Evolutionary conservation across 2,329 filamentous ascomycete species (phyloP).

Genomic region (Fusarium poae): DNA sequence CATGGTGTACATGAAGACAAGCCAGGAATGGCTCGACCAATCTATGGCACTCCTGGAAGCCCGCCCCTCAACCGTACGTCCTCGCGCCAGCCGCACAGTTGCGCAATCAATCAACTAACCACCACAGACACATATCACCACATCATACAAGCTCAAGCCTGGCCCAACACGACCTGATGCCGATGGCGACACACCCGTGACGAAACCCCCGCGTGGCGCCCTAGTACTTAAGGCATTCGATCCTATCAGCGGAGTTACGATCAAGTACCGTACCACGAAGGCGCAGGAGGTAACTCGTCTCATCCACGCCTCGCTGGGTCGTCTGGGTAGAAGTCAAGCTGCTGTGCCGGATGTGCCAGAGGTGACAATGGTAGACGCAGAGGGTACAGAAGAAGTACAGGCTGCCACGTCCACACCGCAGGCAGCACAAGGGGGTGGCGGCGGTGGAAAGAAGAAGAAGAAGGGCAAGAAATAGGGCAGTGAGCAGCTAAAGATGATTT

Average conservation of each 20-base stretch:
- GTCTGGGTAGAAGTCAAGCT: constrained; percentile 77
- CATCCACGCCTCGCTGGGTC: constrained; percentile 77
- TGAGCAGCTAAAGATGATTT: neutral
- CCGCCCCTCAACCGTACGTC: constrained; percentile 81
- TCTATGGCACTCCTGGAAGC: constrained; percentile 88
- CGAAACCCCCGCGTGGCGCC: constrained; percentile 71
- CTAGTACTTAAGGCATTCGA: constrained; percentile 93
- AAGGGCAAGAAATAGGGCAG: constrained; percentile 62
- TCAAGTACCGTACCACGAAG: constrained; percentile 94
- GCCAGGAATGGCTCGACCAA: constrained; percentile 92
- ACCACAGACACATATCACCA: constrained; percentile 85
- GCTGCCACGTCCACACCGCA: constrained; percentile 46
- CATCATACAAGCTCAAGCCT: constrained; percentile 83
- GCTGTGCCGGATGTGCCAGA: constrained; percentile 63
- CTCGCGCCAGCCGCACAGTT: neutral
- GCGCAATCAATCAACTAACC: constrained; percentile 20
- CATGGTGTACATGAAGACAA: constrained; percentile 85
- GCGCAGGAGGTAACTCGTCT: constrained; percentile 89
- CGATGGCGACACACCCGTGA: constrained; percentile 48
- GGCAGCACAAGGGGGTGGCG: constrained; percentile 51
- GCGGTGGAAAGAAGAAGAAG: constrained; percentile 71
- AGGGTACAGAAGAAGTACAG: constrained; percentile 43
- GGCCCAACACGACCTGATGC: constrained; percentile 45
- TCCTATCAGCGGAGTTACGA: constrained; percentile 80
- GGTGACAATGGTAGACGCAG: constrained; percentile 59